These are phyloP conservation scores for Pichia rugopelliculosa DNA, from an alignment of 805 yeast species.

Conservation along the genomic window DNA sequence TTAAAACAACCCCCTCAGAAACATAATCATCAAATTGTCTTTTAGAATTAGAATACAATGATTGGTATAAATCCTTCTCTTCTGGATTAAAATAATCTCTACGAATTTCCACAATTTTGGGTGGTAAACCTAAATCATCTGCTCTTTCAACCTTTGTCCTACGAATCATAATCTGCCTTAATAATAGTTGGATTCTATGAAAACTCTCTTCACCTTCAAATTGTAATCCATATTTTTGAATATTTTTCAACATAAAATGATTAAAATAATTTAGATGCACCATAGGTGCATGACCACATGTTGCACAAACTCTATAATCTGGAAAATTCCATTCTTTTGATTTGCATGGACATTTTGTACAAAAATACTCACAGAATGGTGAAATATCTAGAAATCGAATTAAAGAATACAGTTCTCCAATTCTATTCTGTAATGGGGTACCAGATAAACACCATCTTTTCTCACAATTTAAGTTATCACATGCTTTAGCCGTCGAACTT, in stretches of 20 bases:
- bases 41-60: constrained; percentile 78
- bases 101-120: constrained; percentile 85
- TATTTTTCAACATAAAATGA: constrained; percentile 90
- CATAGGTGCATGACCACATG: constrained; percentile 91
- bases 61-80: constrained; percentile 86
- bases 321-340: constrained; percentile 80
- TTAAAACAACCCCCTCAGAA: constrained; percentile 91
- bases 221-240: constrained; percentile 75
- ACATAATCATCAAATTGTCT: constrained; percentile 89
- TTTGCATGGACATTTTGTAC: constrained; percentile 86
- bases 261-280: constrained; percentile 92
- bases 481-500: constrained; percentile 89
- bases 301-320: constrained; percentile 76
- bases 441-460: constrained; percentile 93
- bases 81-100: constrained; percentile 87
- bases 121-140: constrained; percentile 95
- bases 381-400: constrained; percentile 75
- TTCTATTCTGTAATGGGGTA: constrained; percentile 92
- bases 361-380: constrained; percentile 85
- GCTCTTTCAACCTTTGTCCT: constrained; percentile 95
- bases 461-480: constrained; percentile 59
- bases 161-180: constrained; percentile 81
- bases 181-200: constrained; percentile 61
- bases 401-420: constrained; percentile 92
- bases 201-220: constrained; percentile 80